Conservation (phyloP, 257 asterid species). For the Solanum piurae region DNA sequence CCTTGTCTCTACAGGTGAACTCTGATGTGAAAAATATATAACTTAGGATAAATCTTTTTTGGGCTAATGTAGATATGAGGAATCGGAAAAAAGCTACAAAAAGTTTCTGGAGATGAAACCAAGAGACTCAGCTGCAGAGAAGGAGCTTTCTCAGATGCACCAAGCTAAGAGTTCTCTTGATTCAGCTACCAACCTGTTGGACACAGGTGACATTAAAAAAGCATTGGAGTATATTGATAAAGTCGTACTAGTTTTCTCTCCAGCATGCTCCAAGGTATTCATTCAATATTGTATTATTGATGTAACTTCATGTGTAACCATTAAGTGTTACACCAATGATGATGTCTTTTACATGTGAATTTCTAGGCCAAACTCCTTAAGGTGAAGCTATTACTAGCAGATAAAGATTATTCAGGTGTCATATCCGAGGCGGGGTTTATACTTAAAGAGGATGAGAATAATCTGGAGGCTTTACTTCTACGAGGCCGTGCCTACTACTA, state of each 20-base stretch:
- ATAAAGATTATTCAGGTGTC: conserved; percentile 69
- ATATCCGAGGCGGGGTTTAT: conserved; percentile 77
- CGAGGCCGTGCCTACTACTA: conserved; percentile 95
- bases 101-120: conserved; percentile 73
- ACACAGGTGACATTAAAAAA: conserved; percentile 54
- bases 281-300: not conserved
- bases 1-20: not conserved
- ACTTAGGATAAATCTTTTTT: conserved; percentile 29
- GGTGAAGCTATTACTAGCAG: conserved; percentile 51
- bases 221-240: conserved; percentile 63
- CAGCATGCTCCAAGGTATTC: conserved; percentile 74
- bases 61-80: conserved; percentile 71
- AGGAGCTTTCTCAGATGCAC: conserved; percentile 74
- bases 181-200: conserved; percentile 57
- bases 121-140: conserved; percentile 59
- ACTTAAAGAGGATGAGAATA: conserved; percentile 80
- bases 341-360: not conserved
- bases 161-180: conserved; percentile 68
- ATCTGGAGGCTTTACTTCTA: conserved; percentile 73
- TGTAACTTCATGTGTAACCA: not conserved
- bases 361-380: conserved; percentile 80
- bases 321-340: not conserved
- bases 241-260: conserved; percentile 89
- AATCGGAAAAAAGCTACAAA: conserved; percentile 70
- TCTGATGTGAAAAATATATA: conserved; percentile 17